Evolutionary conservation across 2,329 filamentous ascomycete species (phyloP).

Genomic region (Magnaporthiopsis rhizophila): DNA sequence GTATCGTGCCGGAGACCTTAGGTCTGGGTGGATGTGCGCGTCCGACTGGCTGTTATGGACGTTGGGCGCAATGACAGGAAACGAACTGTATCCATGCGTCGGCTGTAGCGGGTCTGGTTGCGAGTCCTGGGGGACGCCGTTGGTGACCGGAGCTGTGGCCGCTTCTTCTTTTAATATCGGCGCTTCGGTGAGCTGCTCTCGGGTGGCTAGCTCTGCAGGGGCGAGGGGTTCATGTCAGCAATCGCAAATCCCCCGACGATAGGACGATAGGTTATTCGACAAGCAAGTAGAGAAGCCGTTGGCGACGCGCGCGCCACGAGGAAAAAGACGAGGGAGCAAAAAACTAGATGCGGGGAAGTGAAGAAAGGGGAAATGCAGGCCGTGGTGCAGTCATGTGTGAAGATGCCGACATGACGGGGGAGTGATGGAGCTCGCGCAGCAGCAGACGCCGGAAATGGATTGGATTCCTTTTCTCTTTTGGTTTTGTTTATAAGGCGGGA

Average conservation of each 20-base stretch:
- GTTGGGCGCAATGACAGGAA: slow-evolving; percentile 13
- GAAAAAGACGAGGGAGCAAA: not conserved
- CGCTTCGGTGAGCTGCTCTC: slow-evolving; percentile 8
- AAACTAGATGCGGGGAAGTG: not conserved
- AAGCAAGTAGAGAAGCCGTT: not conserved
- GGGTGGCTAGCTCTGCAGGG: slow-evolving; percentile 6
- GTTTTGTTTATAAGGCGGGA: not conserved
- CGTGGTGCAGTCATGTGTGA: not conserved
- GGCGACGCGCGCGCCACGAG: not conserved
- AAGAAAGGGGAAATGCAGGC: not conserved
- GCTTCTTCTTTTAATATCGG: slow-evolving; percentile 1
- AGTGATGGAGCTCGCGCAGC: not conserved
- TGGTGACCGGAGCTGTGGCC: not conserved
- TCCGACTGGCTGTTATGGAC: slow-evolving; percentile 21
- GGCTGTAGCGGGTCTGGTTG: slow-evolving; percentile 12
- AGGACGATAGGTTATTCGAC: not conserved
- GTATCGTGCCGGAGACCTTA: slow-evolving; percentile 25
- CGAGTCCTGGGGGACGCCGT: slow-evolving; percentile 4
- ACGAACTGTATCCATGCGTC: slow-evolving; percentile 37
- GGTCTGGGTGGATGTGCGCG: slow-evolving; percentile 40
- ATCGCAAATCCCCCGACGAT: not conserved
- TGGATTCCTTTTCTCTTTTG: not conserved
- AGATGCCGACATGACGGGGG: not conserved
- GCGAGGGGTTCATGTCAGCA: slow-evolving; percentile 7
- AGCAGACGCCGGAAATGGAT: not conserved